Evolutionary conservation across 805 yeast species (phyloP), one percentile per base, ranked within the genome.

Genomic region (Nakazawaea populi): DNA sequence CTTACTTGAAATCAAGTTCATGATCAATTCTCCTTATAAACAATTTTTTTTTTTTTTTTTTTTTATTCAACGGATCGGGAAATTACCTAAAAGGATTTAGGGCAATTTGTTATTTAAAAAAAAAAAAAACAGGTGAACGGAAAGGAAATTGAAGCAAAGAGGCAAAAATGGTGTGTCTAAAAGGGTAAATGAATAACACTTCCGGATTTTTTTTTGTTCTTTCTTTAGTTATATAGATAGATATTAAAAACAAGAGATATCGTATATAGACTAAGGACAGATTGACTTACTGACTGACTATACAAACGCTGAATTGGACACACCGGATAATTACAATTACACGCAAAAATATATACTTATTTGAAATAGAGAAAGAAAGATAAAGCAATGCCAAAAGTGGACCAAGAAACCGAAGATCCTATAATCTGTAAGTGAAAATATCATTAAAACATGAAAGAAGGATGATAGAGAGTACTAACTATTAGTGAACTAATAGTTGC

Each of bases 401-500:
- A 49, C 30, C 10, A 49, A n/a, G 24, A 7, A 11, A 52, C 58
- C 38, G 57, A 54, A 43, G 61, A 60, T 39, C 68, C 68, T 37
- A 56, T 67, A 29, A 62, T 67, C 14, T 67, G 62, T 59, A 59
- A 41, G 62, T 58, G 37, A 5, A 10, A 29, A 5, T 18, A 8
- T 11, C 11, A 45, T 32, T 35, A 12, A 8, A 31, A 12, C 32
- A 18, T 12, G 9, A 10, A 12, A 11, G 10, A 18, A 7, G 24
- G 34, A 12, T 40, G 34, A 11, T 11, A 8, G 27, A 18, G 14
- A 9, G 9, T 48, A 30, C 51, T 43, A 48, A 42, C 42, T 42
- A 7, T 10, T 9, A 3, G 3, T 32, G 11, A 32, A 32, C 8
- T 32, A 18, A 66, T 75, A 59, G 83, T 89, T 67, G 96, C 96